phyloP scores from a whole-genome alignment of 2,329 filamentous ascomycete genomes.

The Colletotrichum truncatum region DNA sequence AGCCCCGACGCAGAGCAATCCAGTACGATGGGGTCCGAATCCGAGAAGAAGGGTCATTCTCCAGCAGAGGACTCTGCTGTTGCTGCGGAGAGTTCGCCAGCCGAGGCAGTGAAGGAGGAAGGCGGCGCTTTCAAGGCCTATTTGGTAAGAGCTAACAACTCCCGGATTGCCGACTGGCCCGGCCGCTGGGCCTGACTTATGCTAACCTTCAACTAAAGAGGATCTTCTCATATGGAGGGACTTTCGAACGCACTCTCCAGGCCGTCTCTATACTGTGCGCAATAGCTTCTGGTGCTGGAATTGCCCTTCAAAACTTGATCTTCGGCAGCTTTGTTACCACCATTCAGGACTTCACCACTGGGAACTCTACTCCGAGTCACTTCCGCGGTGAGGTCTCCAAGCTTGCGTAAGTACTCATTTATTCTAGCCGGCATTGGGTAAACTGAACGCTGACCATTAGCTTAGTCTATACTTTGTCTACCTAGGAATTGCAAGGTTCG shows the following conservation, averaged over 20 bases:
- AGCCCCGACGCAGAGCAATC: too few relatives aligned
- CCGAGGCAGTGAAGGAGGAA: constrained; percentile 21
- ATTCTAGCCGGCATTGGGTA: accelerated
- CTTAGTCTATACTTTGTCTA: constrained; percentile 65
- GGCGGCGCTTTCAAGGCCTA: constrained; percentile 32
- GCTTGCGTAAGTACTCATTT: constrained; percentile 38
- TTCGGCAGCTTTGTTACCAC: constrained; percentile 47
- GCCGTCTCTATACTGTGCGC: constrained; percentile 41
- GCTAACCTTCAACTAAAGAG: constrained; percentile 31
- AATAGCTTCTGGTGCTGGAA: constrained; percentile 46
- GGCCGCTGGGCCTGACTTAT: neutral
- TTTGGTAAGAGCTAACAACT: constrained; percentile 7
- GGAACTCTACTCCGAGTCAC: constrained; percentile 33
- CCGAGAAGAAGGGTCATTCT: constrained; percentile 9
- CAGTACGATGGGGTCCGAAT: constrained; percentile 13
- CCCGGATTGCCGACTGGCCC: neutral
- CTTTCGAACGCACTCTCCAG: constrained; percentile 39
- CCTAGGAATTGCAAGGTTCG: constrained; percentile 63
- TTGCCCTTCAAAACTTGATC: constrained; percentile 49
- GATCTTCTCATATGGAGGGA: constrained; percentile 41
- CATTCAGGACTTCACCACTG: constrained; percentile 43
- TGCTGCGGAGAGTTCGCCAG: constrained; percentile 1
- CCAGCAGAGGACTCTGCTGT: constrained; percentile 9
- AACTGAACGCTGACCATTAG: neutral
- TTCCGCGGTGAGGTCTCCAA: constrained; percentile 42